Evolutionary conservation across 805 yeast species (phyloP), one percentile per base, ranked within the genome.

Genomic region (Peterozyma xylosa): DNA sequence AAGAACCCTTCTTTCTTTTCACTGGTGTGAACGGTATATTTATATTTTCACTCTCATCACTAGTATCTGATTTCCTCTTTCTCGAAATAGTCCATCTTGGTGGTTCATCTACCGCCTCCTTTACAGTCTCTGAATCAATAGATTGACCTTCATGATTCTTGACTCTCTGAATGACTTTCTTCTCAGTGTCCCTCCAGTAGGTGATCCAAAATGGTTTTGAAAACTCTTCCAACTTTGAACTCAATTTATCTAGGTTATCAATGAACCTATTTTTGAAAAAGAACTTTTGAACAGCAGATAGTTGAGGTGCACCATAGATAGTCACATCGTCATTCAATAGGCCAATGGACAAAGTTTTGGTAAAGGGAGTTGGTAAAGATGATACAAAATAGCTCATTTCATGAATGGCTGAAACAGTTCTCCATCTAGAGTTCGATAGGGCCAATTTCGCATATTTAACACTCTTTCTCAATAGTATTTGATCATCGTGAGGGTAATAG

Each of bases 301-400:
- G 45, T 48, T 80, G 85, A 0, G 85, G 82, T 7, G 78, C 82
- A 1, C 86, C 85, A 60, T 71, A 78, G 0, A 77, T 68, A 0
- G 73, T 63, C 1, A 66, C 46, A 34, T 64, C 58, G 3, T 49
- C 50, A 15, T 52, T 55, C 15, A 62, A 54, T 10, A 60, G 59
- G 0, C 79, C 77, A 18, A 71, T 68, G 1, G 78, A 73, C 53
- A 68, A 75, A 29, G 61, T 55, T 17, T 60, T 56, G 11, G 65
- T 60, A 41, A 71, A 73, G 0, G 54, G 44, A 3, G 56, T 56
- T 0, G 82, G 77, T 9, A 80, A 52, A 3, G 71, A 71, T 1
- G 58, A 30, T 2, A 80, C 64, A 52, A 63, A 80, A 46, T 73
- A 79, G 30, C 70, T 70, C 86, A 82, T 81, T 56, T 82, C 89